Base-by-base conservation (phyloP, 1,139 yeast genomes). In the Maudiozyma humilis region DNA sequence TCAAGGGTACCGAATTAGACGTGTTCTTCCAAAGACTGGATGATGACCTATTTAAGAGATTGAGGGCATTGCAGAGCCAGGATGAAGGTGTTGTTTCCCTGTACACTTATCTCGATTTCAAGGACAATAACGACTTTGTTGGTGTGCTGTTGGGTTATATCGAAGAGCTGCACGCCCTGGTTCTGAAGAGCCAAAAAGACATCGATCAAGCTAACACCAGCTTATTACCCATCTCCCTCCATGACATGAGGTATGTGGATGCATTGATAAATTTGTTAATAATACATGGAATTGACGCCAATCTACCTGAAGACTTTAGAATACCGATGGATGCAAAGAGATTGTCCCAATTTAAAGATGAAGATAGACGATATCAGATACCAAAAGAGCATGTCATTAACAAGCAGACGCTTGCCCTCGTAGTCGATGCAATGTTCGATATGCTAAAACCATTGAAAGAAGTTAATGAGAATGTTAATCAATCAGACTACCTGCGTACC, bases 191-290 rank as follows among this genome's bases (percentile, higher is more conserved):
- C 38, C 51, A 38, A 33, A 31, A 25, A 8, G 36, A 12, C 4
- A 41, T 35, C 12, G 2, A 42, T 37, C 33, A 44, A 35, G 38
- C 52, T 44, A 53, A 40, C 60, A 69, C 40, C 57, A 70, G 73
- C 39, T 60, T 84, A 42, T 73, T 89, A 16, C 69, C 82, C 6
- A 81, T 89, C 14, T 85, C 96, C 0, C 68, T 89, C 10, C 89
- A 86, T 56, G 97, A 89, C 59, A 78, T 89, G 70, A 82, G 79
- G 57, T 74, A 78, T 2, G 76, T 89, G 47, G 81, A 85, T 40
- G 75, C 72, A 25, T 58, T 89, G 40, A 64, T 82, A 20, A 82
- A 82, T 49, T 49, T 81, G 14, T 68, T 89, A 2, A 75, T 88
- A 0, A 64, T 82, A 1, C 82, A 78, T 49, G 89, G 95, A 0